Conservation (phyloP, 352 stramenopile genomes). For the Phytophthora sansomeana region DNA sequence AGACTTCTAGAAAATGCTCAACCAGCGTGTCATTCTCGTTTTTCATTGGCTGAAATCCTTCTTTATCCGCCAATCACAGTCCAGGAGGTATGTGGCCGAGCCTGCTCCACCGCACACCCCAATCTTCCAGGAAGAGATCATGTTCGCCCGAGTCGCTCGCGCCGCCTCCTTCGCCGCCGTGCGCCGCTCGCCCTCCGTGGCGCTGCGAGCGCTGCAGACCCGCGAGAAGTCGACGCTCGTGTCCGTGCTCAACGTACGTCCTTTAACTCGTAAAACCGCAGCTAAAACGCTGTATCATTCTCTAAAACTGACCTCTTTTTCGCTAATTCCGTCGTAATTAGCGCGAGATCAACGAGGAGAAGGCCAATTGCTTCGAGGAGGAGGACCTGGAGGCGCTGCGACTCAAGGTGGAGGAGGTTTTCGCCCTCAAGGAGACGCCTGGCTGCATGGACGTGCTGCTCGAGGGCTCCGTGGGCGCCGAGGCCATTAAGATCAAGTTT, state of each 20-base stretch:
- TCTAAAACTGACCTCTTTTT: background rate
- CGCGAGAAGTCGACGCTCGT: slow-evolving; percentile 58
- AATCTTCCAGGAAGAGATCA: slow-evolving; percentile 39
- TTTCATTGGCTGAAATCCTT: slow-evolving; percentile 24
- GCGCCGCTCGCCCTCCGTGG: slow-evolving; percentile 39
- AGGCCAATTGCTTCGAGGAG: slow-evolving; percentile 85
- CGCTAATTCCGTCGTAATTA: slow-evolving; percentile 19
- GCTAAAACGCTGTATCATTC: background rate
- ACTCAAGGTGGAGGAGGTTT: slow-evolving; percentile 71
- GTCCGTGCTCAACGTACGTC: slow-evolving; percentile 29
- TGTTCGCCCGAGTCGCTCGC: slow-evolving; percentile 58
- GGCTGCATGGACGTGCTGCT: slow-evolving; percentile 78
- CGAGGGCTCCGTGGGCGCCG: slow-evolving; percentile 53
- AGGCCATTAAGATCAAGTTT: slow-evolving; percentile 82
- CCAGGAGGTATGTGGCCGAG: slow-evolving; percentile 33
- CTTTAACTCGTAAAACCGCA: background rate
- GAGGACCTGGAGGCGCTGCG: slow-evolving; percentile 77
- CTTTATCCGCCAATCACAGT: slow-evolving; percentile 20
- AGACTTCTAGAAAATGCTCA: slow-evolving; percentile 31
- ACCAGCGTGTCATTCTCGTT: background rate
- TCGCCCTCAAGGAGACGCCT: slow-evolving; percentile 64
- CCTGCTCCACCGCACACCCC: slow-evolving; percentile 17
- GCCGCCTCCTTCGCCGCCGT: slow-evolving; percentile 35
- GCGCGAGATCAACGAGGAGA: slow-evolving; percentile 84
- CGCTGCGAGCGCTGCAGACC: slow-evolving; percentile 48